A percentile compares a stretch with the other conserved stretches of the same genome.
These are phyloP conservation scores for Penicillium sp. DNA, from an alignment of 2,329 filamentous ascomycete species.

Conservation along the genomic window DNA sequence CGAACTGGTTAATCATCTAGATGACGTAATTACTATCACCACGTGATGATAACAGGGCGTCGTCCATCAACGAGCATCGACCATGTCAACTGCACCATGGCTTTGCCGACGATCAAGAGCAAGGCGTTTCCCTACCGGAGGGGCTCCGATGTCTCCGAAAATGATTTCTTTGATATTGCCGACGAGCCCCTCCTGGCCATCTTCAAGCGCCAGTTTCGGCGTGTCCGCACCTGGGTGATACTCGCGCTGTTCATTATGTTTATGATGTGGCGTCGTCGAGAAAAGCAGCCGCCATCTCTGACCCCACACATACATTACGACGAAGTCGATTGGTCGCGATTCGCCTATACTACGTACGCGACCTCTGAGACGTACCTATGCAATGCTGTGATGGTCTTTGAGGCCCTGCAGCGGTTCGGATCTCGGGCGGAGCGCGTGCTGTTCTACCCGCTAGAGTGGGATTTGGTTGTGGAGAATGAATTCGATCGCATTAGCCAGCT, in stretches of 20 bases:
- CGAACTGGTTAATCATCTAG: no score
- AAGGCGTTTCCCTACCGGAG: conserved; percentile 24
- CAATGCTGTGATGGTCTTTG: conserved; percentile 42
- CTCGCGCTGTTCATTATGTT: conserved; percentile 24
- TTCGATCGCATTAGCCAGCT: conserved; percentile 42
- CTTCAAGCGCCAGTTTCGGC: conserved; percentile 31
- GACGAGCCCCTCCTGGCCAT: conserved; percentile 28
- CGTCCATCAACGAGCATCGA: background rate
- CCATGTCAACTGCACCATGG: background rate
- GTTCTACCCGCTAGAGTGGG: conserved; percentile 42
- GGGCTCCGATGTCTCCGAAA: conserved; percentile 30
- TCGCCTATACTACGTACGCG: conserved; percentile 43
- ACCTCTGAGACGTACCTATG: conserved; percentile 41
- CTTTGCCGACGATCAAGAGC: conserved; percentile 6
- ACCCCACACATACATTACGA: conserved; percentile 29
- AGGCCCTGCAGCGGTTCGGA: conserved; percentile 36
- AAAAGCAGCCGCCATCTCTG: conserved; percentile 15
- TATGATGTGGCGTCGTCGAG: conserved; percentile 24
- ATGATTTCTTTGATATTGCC: conserved; percentile 36
- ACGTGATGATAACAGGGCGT: background rate
- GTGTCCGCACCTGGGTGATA: conserved; percentile 28
- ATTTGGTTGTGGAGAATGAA: conserved; percentile 28
- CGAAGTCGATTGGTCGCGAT: conserved; percentile 39
- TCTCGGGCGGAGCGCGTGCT: conserved; percentile 39
- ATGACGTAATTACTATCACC: background rate